Conservation (phyloP, 2,329 filamentous ascomycete species). For the Phyllosticta citriasiana region DNA sequence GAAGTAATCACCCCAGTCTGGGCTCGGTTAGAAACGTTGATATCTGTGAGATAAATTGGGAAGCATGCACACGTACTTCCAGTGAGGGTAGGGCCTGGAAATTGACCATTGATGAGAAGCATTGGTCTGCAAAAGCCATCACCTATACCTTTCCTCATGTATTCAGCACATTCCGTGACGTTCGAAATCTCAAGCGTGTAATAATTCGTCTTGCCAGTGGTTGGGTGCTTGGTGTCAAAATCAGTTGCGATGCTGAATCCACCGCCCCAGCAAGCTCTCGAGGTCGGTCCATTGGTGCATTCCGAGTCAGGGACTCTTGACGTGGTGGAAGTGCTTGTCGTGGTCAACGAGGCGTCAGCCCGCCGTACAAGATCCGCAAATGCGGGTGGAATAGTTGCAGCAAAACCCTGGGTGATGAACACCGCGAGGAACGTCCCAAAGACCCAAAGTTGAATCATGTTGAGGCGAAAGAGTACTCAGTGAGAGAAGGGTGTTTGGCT, state of each 20-base stretch:
- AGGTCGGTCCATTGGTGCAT: slow-evolving; percentile 32
- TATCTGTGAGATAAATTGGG: background rate
- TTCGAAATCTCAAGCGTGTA: slow-evolving; percentile 34
- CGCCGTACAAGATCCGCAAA: background rate
- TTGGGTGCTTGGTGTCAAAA: slow-evolving; percentile 34
- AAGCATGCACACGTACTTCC: slow-evolving; percentile 37
- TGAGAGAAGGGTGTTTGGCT: background rate
- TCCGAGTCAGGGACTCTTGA: slow-evolving; percentile 18
- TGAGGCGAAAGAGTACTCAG: background rate
- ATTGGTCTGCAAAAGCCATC: slow-evolving; percentile 21
- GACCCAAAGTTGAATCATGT: background rate
- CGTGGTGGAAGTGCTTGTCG: slow-evolving; percentile 1
- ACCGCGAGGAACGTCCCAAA: background rate
- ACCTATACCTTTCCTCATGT: slow-evolving; percentile 7
- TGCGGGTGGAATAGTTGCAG: background rate
- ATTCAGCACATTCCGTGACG: slow-evolving; percentile 27
- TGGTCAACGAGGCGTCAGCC: background rate
- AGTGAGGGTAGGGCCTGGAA: slow-evolving; percentile 56
- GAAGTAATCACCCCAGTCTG: slow-evolving; percentile 37
- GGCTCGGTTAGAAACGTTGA: slow-evolving; percentile 23
- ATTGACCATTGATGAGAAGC: slow-evolving; percentile 43
- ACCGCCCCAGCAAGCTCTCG: slow-evolving; percentile 32
- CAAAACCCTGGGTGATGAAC: background rate
- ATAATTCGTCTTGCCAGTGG: slow-evolving; percentile 26
- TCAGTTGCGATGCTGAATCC: slow-evolving; percentile 37